Conservation (phyloP, 441 rosid genomes). For the Erodium trifolium region DNA sequence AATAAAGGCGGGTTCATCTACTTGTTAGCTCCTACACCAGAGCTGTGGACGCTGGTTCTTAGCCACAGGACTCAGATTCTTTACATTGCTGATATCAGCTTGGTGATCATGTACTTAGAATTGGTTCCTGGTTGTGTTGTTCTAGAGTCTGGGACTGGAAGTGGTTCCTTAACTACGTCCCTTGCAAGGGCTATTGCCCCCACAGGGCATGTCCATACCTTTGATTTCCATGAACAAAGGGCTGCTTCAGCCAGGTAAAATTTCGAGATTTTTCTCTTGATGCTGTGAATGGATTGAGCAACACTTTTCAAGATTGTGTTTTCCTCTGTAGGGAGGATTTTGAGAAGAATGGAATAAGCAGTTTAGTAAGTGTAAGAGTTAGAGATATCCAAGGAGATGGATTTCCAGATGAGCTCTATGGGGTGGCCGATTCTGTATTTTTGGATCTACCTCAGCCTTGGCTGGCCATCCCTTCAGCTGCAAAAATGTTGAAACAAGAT, state of each 20-base stretch:
- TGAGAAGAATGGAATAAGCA: conserved; percentile 59
- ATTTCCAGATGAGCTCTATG: conserved; percentile 56
- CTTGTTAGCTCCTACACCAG: no score
- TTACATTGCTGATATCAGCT: conserved; percentile 21
- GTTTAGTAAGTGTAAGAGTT: conserved; percentile 63
- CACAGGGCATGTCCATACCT: conserved; percentile 8
- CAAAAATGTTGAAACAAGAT: conserved; percentile 70
- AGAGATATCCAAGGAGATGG: conserved; percentile 84
- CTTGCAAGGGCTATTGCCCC: no score
- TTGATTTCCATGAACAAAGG: conserved; percentile 89
- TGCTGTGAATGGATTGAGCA: no score
- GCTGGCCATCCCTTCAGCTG: conserved; percentile 67
- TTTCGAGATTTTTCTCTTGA: neutral
- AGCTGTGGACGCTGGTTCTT: no score
- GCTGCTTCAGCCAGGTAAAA: conserved; percentile 78
- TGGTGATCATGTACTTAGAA: conserved; percentile 69
- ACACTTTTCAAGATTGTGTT: neutral
- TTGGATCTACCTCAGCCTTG: conserved; percentile 88
- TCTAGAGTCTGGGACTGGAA: conserved; percentile 40
- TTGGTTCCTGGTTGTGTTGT: conserved; percentile 80
- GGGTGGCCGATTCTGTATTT: conserved; percentile 68
- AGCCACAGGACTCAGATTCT: no score
- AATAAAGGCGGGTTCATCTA: no score
- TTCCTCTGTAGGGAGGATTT: conserved; percentile 56
- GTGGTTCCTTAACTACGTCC: no score